Evolutionary conservation across 108 stramenopile genomes (phyloP), one percentile per base, ranked within the genome.

Genomic region (Poteriospumella lacustris): DNA sequence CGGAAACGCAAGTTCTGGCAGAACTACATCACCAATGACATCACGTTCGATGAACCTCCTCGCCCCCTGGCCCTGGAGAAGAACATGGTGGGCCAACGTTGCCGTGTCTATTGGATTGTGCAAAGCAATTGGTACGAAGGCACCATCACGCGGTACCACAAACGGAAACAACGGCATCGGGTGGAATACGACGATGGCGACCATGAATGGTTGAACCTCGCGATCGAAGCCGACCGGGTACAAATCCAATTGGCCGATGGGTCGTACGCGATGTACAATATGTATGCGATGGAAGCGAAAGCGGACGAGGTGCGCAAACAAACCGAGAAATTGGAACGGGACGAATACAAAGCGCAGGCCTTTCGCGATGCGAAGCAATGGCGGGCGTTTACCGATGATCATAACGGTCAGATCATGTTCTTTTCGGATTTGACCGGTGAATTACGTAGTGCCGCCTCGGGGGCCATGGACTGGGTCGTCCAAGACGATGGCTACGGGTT

Each of bases 131-230:
- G 52, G 58, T 83, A 52, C 52, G 78, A 44, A 12, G 83, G 83
- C 15, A 82, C 42, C 5, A 31, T 82, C 26, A 79, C 78, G 1
- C 81, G 78, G 44, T 82, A 79, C 72, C 64, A 85, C 62, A 67
- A 59, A 43, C 78, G 78, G 76, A 84, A 79, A 31, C 43, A 76
- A 0, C 64, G 81, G 44, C 83, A 83, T 40, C 82, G 86, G n/a
- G 36, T 87, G 28, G 85, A 85, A 58, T 87, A 85, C 77, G 76
- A 78, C 67, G 76, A 80, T 58, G 86, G 86, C n/a, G 86, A 83
- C 58, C 86, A 83, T 41, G 84, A 87, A 59, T 87, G 86, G 86
- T 42, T 87, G 33, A 44, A 81, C 43, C 42, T 85, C 0, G 82
- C 75, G 0, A 58, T 36, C 1, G 80, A 85, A 29, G 36, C 64